phyloP scores from a whole-genome alignment of 225 moss, liverwort and hornwort species.

The Pseudoscleropodium purum region DNA sequence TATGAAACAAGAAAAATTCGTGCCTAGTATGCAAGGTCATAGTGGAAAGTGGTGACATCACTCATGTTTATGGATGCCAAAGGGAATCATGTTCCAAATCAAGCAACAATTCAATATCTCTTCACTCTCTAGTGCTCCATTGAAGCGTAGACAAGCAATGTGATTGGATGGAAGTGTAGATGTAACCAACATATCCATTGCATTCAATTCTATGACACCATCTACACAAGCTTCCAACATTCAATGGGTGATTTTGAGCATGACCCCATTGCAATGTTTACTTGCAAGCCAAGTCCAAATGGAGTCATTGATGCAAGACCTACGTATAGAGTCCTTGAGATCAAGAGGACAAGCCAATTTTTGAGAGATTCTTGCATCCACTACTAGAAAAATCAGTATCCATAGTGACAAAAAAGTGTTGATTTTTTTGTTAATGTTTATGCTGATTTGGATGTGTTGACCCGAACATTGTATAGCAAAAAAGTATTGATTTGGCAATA shows the following conservation, averaged over 20 bases:
- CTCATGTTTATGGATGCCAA: not conserved
- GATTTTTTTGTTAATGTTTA: too few species aligned
- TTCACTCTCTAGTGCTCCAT: not conserved
- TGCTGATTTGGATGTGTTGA: too few species aligned
- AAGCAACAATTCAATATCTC: accelerated
- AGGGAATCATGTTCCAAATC: not conserved
- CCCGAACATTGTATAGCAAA: too few species aligned
- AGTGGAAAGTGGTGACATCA: not conserved
- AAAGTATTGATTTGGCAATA: too few species aligned
- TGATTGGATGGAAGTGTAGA: too few species aligned
- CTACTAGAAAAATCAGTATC: too few species aligned
- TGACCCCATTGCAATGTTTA: not conserved
- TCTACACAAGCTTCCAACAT: not conserved
- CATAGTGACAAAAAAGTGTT: too few species aligned
- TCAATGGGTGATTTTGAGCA: accelerated
- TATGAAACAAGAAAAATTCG: not conserved
- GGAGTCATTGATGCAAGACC: not conserved
- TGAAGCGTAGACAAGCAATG: too few species aligned
- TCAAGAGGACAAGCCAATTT: not conserved
- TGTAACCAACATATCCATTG: not conserved
- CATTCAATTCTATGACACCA: not conserved
- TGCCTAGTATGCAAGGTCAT: not conserved
- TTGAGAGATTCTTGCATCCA: not conserved
- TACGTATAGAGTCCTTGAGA: not conserved
- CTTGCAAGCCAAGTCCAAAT: not conserved